phyloP scores from a whole-genome alignment of 441 rosid species.

The Erysimum cheiri region DNA sequence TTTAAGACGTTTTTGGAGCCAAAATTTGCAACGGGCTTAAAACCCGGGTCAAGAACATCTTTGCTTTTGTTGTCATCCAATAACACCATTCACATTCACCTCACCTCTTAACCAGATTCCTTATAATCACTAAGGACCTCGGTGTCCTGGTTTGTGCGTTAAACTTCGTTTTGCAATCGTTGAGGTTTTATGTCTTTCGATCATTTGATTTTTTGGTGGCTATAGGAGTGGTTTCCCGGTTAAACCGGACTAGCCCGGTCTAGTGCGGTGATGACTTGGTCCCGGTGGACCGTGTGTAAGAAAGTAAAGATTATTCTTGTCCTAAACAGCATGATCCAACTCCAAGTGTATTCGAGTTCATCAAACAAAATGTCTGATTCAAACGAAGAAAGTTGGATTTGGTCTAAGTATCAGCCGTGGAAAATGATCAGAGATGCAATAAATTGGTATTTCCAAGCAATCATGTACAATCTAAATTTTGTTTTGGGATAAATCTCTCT shows the following conservation, averaged over 20 bases:
- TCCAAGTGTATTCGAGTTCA: background rate
- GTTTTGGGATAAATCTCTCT: background rate
- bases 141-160: background rate
- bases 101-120: constrained; percentile 3
- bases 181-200: background rate
- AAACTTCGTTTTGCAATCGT: background rate
- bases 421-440: background rate
- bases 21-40: background rate
- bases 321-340: background rate
- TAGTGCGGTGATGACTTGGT: background rate
- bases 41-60: constrained; percentile 16
- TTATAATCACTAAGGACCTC: background rate
- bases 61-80: background rate
- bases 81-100: constrained; percentile 19
- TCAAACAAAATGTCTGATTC: background rate
- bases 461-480: background rate
- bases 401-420: background rate
- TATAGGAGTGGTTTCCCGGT: no score
- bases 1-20: constrained; percentile 27
- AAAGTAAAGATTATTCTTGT: background rate
- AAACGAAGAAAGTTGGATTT: background rate
- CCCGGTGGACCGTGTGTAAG: background rate
- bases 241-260: no score
- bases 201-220: background rate
- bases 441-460: background rate